Evolutionary conservation across 2,329 filamentous ascomycete species (phyloP).

Genomic region (Magnaporthiopsis incrustans): DNA sequence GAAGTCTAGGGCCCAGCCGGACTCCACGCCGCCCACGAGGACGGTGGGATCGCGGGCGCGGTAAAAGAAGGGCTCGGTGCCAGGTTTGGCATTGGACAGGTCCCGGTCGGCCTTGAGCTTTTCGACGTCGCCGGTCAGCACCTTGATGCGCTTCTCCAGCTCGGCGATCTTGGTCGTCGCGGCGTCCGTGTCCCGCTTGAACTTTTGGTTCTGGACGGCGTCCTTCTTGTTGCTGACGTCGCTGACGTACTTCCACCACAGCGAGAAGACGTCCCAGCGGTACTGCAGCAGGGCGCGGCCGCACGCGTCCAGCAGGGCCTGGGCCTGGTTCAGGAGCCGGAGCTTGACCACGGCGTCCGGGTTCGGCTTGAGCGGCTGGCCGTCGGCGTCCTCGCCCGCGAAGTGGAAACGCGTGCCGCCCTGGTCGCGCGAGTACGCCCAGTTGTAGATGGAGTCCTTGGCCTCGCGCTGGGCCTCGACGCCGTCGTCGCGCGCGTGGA

Average conservation of each 20-base stretch:
- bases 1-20: constrained; percentile 31
- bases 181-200: background rate
- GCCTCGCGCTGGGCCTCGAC: constrained; percentile 23
- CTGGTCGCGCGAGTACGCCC: constrained; percentile 17
- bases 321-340: constrained; percentile 16
- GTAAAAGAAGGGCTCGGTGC: constrained; percentile 19
- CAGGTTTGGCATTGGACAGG: constrained; percentile 15
- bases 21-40: constrained; percentile 25
- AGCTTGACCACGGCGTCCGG: constrained; percentile 9
- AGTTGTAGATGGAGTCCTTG: constrained; percentile 22
- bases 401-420: constrained; percentile 22
- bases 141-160: background rate
- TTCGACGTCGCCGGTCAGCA: background rate
- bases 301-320: constrained; percentile 17
- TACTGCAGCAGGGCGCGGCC: constrained; percentile 14
- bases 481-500: constrained; percentile 23
- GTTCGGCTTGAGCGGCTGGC: background rate
- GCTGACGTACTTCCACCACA: constrained; percentile 31
- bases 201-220: background rate
- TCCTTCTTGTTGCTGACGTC: constrained; percentile 14
- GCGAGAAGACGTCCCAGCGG: constrained; percentile 32
- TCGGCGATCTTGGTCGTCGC: constrained; percentile 1
- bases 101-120: constrained; percentile 7
- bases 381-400: constrained; percentile 12
- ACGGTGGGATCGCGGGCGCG: constrained; percentile 28